A percentile compares a stretch with the other conserved stretches of the same genome.
Evolutionary conservation across 805 yeast species (phyloP).

Genomic region (Monosporozyma unispora): DNA sequence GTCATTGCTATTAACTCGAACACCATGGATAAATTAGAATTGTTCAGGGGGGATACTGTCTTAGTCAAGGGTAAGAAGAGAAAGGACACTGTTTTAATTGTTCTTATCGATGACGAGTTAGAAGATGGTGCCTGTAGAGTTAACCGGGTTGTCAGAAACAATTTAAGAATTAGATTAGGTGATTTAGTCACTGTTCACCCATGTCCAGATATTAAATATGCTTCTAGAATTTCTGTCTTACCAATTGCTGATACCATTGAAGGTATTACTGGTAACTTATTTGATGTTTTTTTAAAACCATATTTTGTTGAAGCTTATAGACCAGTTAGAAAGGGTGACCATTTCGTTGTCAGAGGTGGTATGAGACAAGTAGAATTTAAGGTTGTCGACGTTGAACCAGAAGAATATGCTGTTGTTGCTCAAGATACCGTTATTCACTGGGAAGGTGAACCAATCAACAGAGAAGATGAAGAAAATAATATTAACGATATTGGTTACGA

Average conservation of each 20-base stretch:
- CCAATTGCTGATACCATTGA: slow-evolving; percentile 98
- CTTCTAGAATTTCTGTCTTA: slow-evolving; percentile 85
- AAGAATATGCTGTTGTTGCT: slow-evolving; percentile 94
- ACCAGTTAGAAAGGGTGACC: slow-evolving; percentile 96
- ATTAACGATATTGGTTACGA: slow-evolving; percentile 97
- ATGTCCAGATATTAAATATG: slow-evolving; percentile 96
- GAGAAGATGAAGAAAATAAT: slow-evolving; percentile 57
- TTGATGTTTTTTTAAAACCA: slow-evolving; percentile 93
- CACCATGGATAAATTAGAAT: slow-evolving; percentile 89
- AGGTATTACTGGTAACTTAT: slow-evolving; percentile 92
- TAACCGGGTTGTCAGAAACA: slow-evolving; percentile 93
- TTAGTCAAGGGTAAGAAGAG: slow-evolving; percentile 96
- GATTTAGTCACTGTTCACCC: slow-evolving; percentile 88
- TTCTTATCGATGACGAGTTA: slow-evolving; percentile 90
- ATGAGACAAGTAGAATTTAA: slow-evolving; percentile 99
- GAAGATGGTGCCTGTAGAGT: slow-evolving; percentile 92
- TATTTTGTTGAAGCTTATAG: slow-evolving; percentile 98
- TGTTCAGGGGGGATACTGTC: slow-evolving; percentile 97
- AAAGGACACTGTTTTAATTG: slow-evolving; percentile 93
- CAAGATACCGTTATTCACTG: slow-evolving; percentile 97
- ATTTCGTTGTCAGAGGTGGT: slow-evolving; percentile 94
- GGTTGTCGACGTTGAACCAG: slow-evolving; percentile 96
- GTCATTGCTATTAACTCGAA: slow-evolving; percentile 90
- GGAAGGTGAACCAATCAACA: slow-evolving; percentile 95
- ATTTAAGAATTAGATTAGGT: slow-evolving; percentile 87